Evolutionary conservation across 2,329 filamentous ascomycete species (phyloP), one percentile per base, ranked within the genome.

Genomic region (Aspergillus ibericus): DNA sequence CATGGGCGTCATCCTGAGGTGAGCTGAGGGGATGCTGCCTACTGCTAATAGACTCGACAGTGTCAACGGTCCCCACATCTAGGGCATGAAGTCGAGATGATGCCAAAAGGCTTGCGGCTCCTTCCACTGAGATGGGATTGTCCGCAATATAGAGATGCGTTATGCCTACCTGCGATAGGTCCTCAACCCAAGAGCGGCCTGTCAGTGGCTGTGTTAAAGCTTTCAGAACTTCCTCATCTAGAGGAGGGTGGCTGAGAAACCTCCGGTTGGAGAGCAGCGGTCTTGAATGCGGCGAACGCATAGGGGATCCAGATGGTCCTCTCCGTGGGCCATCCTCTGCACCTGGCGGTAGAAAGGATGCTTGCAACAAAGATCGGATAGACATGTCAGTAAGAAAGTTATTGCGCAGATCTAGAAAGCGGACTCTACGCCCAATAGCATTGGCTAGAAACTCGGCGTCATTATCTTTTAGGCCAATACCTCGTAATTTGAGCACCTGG

Each of bases 111-210:
- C 79, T 80, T 3, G 80, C 82, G 5, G 84, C 72, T 0, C 83
- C 84, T 67, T 85, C 83, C 0, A 83, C 78, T 1, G 82, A 85
- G 5, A 87, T 68, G 3, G 73, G 65, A 57, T 87, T 88, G 7
- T 79, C 78, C 3, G 84, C 78, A 13, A 87, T 78, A 64, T 85
- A 85, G 2, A 88, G 72, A 71, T 88, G 85, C 0, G 85, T 87
- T 36, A 87, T 79, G 2, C 85, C 85, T 9, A 76, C 73, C 64
- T 82, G 77, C 20, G 81, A 77, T 1, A 82, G 74, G 62, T 85
- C 80, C 63, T 87, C 84, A 27, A 86, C 80, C 36, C 82, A 80
- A 29, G 85, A 78, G 51, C 81, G 79, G 9, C 80, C 81, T 15
- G 83, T 78, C 42, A 84, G 81, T 1, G 77, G 77, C 20, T 72